Evolutionary conservation across 768 basidiomycete species (phyloP).

Genomic region (Suillus subluteus): DNA sequence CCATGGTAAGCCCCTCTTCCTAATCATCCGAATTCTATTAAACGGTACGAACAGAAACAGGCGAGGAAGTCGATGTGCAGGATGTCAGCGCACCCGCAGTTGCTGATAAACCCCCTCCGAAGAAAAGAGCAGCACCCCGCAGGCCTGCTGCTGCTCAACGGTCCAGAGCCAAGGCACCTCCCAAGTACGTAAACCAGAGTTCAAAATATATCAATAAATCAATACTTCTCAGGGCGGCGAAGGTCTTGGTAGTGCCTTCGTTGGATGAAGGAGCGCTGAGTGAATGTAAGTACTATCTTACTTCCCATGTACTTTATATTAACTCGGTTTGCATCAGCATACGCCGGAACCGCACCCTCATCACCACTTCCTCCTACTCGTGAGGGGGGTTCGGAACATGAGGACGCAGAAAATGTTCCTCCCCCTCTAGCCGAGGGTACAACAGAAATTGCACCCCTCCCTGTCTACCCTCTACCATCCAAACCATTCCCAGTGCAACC

Average conservation of each 20-base stretch:
- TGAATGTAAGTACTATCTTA: constrained; percentile 52
- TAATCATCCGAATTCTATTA: constrained; percentile 15
- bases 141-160: constrained; percentile 44
- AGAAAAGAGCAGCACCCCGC: constrained; percentile 51
- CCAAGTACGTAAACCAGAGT: constrained; percentile 31
- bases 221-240: constrained; percentile 31
- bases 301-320: not conserved
- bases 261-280: constrained; percentile 58
- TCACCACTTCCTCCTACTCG: constrained; percentile 59
- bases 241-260: constrained; percentile 37
- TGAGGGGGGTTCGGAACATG: constrained; percentile 50
- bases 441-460: constrained; percentile 61
- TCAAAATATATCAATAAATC: not conserved
- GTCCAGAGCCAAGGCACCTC: constrained; percentile 35
- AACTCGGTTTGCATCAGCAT: constrained; percentile 42
- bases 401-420: constrained; percentile 32
- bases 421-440: constrained; percentile 37
- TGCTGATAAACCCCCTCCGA: constrained; percentile 43
- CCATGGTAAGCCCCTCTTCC: constrained; percentile 39
- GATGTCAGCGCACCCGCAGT: constrained; percentile 17
- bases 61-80: constrained; percentile 27
- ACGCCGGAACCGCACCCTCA: constrained; percentile 72
- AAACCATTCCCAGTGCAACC: constrained; percentile 84
- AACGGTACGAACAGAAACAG: constrained; percentile 33
- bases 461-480: constrained; percentile 78